phyloP scores from a whole-genome alignment of 2,329 filamentous ascomycete genomes.

The Fusarium succisae region DNA sequence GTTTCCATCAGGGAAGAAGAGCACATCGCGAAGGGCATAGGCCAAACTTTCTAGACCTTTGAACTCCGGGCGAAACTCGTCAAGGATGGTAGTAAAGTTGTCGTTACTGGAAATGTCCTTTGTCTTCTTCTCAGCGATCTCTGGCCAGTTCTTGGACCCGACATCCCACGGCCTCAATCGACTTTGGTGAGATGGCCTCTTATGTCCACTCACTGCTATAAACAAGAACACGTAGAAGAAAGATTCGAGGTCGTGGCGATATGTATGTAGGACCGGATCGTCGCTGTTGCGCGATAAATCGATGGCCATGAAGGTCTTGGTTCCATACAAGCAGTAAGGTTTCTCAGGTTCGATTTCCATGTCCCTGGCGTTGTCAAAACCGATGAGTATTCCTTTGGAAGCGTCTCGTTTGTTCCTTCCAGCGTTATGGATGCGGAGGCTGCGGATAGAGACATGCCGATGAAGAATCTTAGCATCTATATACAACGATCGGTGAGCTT shows the following conservation, averaged over 20 bases:
- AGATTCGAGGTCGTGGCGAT: slow-evolving; percentile 43
- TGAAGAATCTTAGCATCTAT: slow-evolving; percentile 48
- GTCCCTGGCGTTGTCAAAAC: slow-evolving; percentile 27
- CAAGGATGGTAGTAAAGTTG: background rate
- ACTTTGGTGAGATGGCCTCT: background rate
- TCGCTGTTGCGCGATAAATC: slow-evolving; percentile 2
- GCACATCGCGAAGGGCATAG: background rate
- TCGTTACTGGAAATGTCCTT: background rate
- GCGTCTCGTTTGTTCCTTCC: no score
- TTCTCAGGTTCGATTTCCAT: slow-evolving; percentile 34
- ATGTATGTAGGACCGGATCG: slow-evolving; percentile 11
- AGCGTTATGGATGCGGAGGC: slow-evolving; percentile 48
- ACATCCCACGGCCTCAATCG: background rate
- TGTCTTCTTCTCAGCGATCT: background rate
- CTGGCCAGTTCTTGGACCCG: background rate
- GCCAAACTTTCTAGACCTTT: background rate
- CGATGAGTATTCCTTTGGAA: slow-evolving; percentile 38
- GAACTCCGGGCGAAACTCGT: slow-evolving; percentile 2
- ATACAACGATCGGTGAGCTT: slow-evolving; percentile 49
- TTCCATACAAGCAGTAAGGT: slow-evolving; percentile 24
- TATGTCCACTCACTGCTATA: background rate
- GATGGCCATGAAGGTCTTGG: slow-evolving; percentile 42
- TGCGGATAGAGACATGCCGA: slow-evolving; percentile 50
- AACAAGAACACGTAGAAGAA: slow-evolving; percentile 43
- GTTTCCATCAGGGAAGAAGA: background rate